Evolutionary conservation across 805 yeast species (phyloP), one percentile per base, ranked within the genome.

Genomic region (Millerozyma miso): DNA sequence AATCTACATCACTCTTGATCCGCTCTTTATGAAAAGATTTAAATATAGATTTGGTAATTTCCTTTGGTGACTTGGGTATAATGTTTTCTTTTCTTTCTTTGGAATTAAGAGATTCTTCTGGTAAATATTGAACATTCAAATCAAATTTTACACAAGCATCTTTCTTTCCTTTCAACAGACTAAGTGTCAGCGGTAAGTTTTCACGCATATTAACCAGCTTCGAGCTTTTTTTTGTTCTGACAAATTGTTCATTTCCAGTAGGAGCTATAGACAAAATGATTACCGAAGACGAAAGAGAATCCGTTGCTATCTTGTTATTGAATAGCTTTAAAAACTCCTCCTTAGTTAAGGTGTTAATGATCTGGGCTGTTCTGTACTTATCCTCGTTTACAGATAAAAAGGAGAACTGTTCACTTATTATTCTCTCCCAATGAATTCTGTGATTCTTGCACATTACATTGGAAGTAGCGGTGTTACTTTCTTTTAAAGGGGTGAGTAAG

Each of bases 361-460:
- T 15, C 0, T 43, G 32, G 3, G 45, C 6, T 50, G 74, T 78
- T 17, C 71, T 52, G 3, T 53, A 49, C 46, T 71, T 67, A 3
- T 62, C 56, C 33, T 65, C 63, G 4, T 47, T 41, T 20, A 48
- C 51, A 8, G 60, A 59, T 0, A 63, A 52, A 49, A 77, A 79
- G 19, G 62, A 48, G 47, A 71, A 76, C 2, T 71, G 66, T 38
- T 63, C 59, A 33, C 65, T 71, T 3, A 68, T 48, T 2, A 83
- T 79, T 43, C 76, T 76, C 41, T 75, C 80, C 74, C 79, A 73
- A 32, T 58, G 49, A 23, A 61, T 62, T 44, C 67, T 71, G 56
- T 84, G 90, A 2, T 36, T 37, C 17, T 36, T 40, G 38, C 52
- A 54, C 5, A 51, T 50, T 14, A 54, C 54, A 10, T 45, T 46